Base-by-base conservation (phyloP, 2,329 filamentous ascomycete genomes). In the Aspergillus cejpii region DNA sequence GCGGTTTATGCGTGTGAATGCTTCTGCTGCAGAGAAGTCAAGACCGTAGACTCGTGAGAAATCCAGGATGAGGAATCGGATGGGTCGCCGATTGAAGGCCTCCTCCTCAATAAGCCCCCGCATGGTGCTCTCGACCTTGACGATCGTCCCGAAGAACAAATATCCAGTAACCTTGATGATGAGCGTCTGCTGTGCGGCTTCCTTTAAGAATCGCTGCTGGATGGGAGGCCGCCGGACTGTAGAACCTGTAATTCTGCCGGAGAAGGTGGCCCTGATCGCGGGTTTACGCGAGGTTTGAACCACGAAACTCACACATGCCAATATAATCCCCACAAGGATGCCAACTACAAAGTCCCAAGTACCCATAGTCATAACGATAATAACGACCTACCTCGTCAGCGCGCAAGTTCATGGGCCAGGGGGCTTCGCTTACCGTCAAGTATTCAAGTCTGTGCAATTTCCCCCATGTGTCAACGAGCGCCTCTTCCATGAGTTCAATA, bases 91-190 rank as follows among this genome's bases (percentile, higher is more conserved):
- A 20, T 74, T 73, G 61, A 96, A 97, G 2, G 82, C 78, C 49
- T 91, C 83, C 23, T 94, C 88, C 21, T 90, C 83, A 37, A 97
- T 83, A 24, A 97, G 71, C 3, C 76, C 80, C 17, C 90, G 80
- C 49, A 97, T 90, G 52, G 85, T 85, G 51, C 87, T 85, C 65
- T 98, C 92, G 0, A 98, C 91, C 38, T 87, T 88, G 42, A 96
- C 91, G 53, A 98, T 95, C 2, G 90, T 97, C 12, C 92, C 92
- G 56, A 98, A 98, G 74, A 98, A 98, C n/a, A 98, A 78, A 60
- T 91, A 97, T 0, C 92, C 91, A 0, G 86, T 84, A 12, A 98
- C 77, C 65, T 97, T 97, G 59, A 94, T 85, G 39, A 97, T 83
- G 47, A 87, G 85, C 26, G 94, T 92, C 63, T 98, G 92, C 24